Base-by-base conservation (phyloP, 306 rosid genomes). In the Rosa persica region DNA sequence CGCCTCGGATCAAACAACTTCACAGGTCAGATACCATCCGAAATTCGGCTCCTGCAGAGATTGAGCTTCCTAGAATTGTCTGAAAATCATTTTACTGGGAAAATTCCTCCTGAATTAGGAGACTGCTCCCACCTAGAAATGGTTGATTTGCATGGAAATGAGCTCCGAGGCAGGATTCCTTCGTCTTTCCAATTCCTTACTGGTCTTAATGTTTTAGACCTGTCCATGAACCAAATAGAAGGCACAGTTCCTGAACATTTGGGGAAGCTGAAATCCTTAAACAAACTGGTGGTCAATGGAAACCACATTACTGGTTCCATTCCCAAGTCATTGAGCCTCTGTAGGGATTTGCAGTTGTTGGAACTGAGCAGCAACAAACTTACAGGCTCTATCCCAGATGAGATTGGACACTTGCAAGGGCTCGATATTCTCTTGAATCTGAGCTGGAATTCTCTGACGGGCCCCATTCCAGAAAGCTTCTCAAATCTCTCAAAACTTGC, bases 41-140 rank as follows among this genome's bases (percentile, higher is more conserved):
- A 89, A 74, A 88, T 94, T 46, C 92, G 97, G 25, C 87, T 80
- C 76, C 80, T 94, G 25, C 83, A 58, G 44, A 84, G 86, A 61
- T 80, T 94, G 83, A 92, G 87, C 83, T 94, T 94, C 78, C 92
- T 94, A 6, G 98, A 94, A 78, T 72, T 94, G 75, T 92, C 98
- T 67, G 85, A 87, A 79, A 94, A 94, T 84, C 82, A 47, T 58
- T 85, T 94, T 64, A 82, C 73, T 38, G 93, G 92, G 74, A 85
- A 77, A 75, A 89, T 94, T 76, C 97, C 97, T 25, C 34, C 72
- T 39, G 94, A 90, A 84, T 85, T 94, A 16, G 98, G 98, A 51
- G 83, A 83, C 81, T 94, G 98, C 83, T 80, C 79, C 85, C 82
- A 90, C 61, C 87, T 94, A 67, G 94, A 94, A 84, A 89, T 94